Evolutionary conservation across 176 grass and related monocot genomes (phyloP).

Genomic region (Avena insularis): DNA sequence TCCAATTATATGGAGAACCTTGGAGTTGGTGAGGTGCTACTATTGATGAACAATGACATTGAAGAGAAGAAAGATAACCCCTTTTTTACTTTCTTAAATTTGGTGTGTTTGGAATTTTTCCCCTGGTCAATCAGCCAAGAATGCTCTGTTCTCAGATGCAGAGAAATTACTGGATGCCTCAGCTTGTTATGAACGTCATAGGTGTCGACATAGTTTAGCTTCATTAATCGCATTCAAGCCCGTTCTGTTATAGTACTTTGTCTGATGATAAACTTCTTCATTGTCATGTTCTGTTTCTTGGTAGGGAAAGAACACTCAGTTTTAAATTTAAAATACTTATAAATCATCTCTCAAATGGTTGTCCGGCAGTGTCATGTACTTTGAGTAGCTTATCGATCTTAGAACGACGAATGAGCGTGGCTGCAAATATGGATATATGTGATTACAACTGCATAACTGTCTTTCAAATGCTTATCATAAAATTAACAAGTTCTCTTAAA

Average conservation of each 20-base stretch:
- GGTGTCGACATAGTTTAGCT: not conserved
- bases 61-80: not conserved
- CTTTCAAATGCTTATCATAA: not conserved
- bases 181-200: not conserved
- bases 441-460: not conserved
- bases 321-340: not conserved
- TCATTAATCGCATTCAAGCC: not conserved
- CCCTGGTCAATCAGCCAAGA: not conserved
- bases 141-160: not conserved
- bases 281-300: not conserved
- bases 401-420: not conserved
- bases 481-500: not conserved
- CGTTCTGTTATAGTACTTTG: not conserved
- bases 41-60: slow-evolving; percentile 2
- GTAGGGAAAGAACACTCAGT: not conserved
- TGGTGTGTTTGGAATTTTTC: not conserved
- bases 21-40: slow-evolving; percentile 11
- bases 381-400: not conserved
- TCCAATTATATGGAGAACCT: slow-evolving; percentile 9
- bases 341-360: not conserved
- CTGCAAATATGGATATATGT: not conserved
- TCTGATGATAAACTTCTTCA: not conserved
- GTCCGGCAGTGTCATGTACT: not conserved
- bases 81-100: not conserved
- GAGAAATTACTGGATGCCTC: not conserved